Evolutionary conservation across 202 grass and related monocot genomes (phyloP).

Genomic region (Bolboschoenoplectus hybrid): DNA sequence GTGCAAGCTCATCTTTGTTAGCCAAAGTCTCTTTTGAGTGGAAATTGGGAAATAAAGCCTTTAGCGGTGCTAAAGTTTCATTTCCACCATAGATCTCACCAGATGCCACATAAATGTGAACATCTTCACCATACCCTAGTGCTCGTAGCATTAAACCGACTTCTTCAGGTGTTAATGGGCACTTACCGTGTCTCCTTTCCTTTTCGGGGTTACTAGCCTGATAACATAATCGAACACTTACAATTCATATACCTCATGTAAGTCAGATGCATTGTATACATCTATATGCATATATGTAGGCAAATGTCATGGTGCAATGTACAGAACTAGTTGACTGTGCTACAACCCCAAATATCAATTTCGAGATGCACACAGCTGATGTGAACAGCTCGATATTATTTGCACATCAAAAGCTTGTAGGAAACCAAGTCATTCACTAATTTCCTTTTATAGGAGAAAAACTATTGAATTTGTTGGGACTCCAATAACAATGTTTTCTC

Average conservation of each 20-base stretch:
- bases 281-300: background rate
- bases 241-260: background rate
- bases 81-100: conserved; percentile 93
- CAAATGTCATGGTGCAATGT: background rate
- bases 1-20: conserved; percentile 65
- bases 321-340: background rate
- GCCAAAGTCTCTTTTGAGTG: conserved; percentile 91
- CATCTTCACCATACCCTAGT: conserved; percentile 71
- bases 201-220: conserved; percentile 84
- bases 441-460: conserved; percentile 4
- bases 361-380: background rate
- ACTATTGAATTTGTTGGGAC: background rate
- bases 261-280: background rate
- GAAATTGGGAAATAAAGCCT: conserved; percentile 86
- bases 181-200: conserved; percentile 87
- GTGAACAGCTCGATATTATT: background rate
- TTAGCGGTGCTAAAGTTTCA: conserved; percentile 77
- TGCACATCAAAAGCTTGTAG: conserved; percentile 18
- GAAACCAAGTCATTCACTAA: background rate
- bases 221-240: conserved; percentile 25
- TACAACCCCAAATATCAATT: conserved; percentile 9
- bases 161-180: conserved; percentile 92
- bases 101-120: conserved; percentile 90
- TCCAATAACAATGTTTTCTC: background rate
- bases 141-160: conserved; percentile 84